Evolutionary conservation across 2,329 filamentous ascomycete genomes (phyloP).

Genomic region (Podosphaera xanthii): DNA sequence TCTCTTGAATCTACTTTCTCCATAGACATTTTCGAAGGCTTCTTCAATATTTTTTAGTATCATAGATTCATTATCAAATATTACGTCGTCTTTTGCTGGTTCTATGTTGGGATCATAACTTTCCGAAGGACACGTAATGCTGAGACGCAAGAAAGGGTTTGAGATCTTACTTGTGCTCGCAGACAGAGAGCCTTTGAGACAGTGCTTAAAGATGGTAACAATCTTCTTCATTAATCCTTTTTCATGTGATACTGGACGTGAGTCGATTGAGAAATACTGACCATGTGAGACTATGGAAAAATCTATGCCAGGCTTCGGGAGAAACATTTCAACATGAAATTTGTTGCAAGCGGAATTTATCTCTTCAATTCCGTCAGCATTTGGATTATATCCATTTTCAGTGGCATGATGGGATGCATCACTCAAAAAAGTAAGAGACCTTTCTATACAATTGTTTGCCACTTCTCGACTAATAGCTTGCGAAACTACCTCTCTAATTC

Average conservation of each 20-base stretch:
- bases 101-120: slow-evolving; percentile 54
- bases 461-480: slow-evolving; percentile 43
- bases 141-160: slow-evolving; percentile 38
- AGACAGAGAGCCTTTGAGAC: slow-evolving; percentile 18
- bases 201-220: slow-evolving; percentile 26
- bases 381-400: background rate
- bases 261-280: slow-evolving; percentile 44
- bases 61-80: slow-evolving; percentile 34
- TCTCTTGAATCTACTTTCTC: slow-evolving; percentile 1
- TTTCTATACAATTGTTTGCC: slow-evolving; percentile 29
- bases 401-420: slow-evolving; percentile 3
- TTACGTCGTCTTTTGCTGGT: slow-evolving; percentile 46
- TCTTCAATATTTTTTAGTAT: slow-evolving; percentile 18
- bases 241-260: slow-evolving; percentile 33
- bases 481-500: slow-evolving; percentile 32
- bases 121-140: slow-evolving; percentile 34
- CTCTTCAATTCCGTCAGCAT: background rate
- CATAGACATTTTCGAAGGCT: slow-evolving; percentile 13
- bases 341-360: background rate
- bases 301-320: slow-evolving; percentile 29
- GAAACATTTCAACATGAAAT: slow-evolving; percentile 31
- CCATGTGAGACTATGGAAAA: slow-evolving; percentile 23
- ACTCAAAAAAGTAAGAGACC: slow-evolving; percentile 7
- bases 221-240: slow-evolving; percentile 38
- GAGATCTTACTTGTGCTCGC: slow-evolving; percentile 16